Conservation (phyloP, 139 green algal genomes). For the Closterium sp. region DNA sequence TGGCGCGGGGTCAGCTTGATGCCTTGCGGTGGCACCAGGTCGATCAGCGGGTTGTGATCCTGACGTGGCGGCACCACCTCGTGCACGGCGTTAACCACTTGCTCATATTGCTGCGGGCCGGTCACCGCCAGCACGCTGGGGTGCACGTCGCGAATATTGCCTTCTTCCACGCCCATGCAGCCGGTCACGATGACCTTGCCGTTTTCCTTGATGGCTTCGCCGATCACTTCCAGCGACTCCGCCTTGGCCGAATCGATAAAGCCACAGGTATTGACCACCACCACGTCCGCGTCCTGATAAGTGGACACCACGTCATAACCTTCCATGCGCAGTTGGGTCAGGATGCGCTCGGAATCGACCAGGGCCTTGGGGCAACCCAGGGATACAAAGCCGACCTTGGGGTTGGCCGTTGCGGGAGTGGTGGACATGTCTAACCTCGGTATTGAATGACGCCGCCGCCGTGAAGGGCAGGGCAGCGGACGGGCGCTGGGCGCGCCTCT, state of each 20-base stretch:
- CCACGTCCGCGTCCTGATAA: slow-evolving; percentile 5
- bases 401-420: too few relatives aligned
- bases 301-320: background rate
- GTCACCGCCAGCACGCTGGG: too few relatives aligned
- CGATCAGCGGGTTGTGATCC: background rate
- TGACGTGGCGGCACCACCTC: too few relatives aligned
- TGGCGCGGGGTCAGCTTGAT: slow-evolving; percentile 78
- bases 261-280: slow-evolving; percentile 85
- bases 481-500: too few relatives aligned
- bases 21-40: too few relatives aligned
- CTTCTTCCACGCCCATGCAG: too few relatives aligned
- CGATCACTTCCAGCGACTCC: slow-evolving; percentile 81
- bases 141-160: too few relatives aligned
- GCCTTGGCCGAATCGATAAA: slow-evolving; percentile 90
- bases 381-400: background rate
- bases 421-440: too few relatives aligned
- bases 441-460: too few relatives aligned
- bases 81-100: too few relatives aligned
- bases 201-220: slow-evolving; percentile 61
- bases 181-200: slow-evolving; percentile 76
- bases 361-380: background rate
- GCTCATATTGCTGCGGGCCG: too few relatives aligned
- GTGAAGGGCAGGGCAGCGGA: too few relatives aligned
- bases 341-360: background rate
- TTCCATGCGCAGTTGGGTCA: background rate